Evolutionary conservation across 192 early-diverging fungal genomes (phyloP).

Genomic region (Coemansia sp.): DNA sequence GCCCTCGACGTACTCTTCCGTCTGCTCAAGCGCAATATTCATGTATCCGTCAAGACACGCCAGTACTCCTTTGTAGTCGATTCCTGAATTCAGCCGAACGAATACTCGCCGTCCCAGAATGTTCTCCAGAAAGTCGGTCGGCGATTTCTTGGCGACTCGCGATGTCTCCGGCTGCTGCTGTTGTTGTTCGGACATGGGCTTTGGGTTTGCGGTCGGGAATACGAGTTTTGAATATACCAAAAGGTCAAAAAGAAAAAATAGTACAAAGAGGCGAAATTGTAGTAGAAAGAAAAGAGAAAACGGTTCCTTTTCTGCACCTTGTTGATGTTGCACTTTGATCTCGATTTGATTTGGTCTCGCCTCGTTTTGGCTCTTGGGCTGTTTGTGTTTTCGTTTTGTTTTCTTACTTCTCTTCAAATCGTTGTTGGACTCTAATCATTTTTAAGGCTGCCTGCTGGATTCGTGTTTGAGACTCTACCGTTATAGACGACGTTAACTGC

Average conservation of each 20-base stretch:
- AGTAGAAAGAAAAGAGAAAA: background rate
- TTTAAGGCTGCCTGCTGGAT: background rate
- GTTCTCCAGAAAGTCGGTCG: slow-evolving; percentile 85
- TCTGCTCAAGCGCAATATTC: slow-evolving; percentile 97
- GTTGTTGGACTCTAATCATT: background rate
- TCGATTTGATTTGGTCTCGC: background rate
- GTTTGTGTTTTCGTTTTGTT: background rate
- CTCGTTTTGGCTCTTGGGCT: background rate
- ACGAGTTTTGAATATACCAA: background rate
- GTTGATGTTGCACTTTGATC: background rate
- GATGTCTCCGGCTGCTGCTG: slow-evolving; percentile 4
- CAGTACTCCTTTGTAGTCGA: slow-evolving; percentile 90
- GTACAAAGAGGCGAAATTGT: slow-evolving; percentile 4
- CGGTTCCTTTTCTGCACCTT: background rate
- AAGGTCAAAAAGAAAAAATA: background rate
- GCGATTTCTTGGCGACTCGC: slow-evolving; percentile 57
- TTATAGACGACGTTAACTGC: background rate
- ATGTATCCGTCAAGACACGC: slow-evolving; percentile 94
- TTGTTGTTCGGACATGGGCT: slow-evolving; percentile 14
- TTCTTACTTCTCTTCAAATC: background rate
- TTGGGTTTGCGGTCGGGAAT: background rate
- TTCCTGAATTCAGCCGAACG: slow-evolving; percentile 93
- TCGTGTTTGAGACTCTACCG: slow-evolving; percentile 1
- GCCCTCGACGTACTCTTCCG: slow-evolving; percentile 96
- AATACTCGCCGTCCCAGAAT: slow-evolving; percentile 83